Conservation (phyloP, 331 rosid genomes). For the Stylosanthes scabra region DNA sequence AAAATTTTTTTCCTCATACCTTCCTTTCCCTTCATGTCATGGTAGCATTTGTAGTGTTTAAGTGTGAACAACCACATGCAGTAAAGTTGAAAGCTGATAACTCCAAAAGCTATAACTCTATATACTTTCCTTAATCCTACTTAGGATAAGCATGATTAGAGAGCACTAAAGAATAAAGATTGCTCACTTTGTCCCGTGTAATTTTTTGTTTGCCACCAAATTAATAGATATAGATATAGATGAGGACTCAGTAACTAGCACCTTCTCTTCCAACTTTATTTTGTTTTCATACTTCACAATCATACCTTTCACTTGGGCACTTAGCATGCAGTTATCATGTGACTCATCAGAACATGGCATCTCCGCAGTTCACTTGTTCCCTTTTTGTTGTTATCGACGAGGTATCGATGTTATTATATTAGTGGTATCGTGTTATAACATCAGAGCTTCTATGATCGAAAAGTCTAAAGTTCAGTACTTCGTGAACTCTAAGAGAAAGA, state of each 20-base stretch:
- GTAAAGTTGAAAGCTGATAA: conserved; percentile 8
- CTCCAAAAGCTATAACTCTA: conserved; percentile 25
- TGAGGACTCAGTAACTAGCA: conserved; percentile 12
- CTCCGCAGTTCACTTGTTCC: conserved; percentile 38
- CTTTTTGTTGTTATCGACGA: conserved; percentile 13
- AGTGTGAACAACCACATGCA: conserved; percentile 32
- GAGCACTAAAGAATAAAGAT: conserved; percentile 32
- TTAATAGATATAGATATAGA: conserved; percentile 2
- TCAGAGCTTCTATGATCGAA: too few species aligned
- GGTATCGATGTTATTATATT: background rate
- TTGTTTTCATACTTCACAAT: conserved; percentile 15
- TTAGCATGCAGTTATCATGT: background rate
- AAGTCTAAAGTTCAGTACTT: too few species aligned
- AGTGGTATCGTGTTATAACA: too few species aligned
- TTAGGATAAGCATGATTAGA: conserved; percentile 24
- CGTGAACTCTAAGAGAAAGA: too few species aligned
- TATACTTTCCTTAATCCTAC: background rate
- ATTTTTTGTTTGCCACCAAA: conserved; percentile 21
- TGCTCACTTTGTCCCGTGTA: conserved; percentile 31
- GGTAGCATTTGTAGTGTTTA: background rate
- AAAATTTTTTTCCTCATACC: background rate
- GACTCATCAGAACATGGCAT: conserved; percentile 41
- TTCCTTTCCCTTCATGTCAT: background rate
- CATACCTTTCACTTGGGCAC: background rate
- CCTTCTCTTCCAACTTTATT: conserved; percentile 33